Base-by-base conservation (phyloP, 2,329 filamentous ascomycete species). In the Metarhizium brunneum region DNA sequence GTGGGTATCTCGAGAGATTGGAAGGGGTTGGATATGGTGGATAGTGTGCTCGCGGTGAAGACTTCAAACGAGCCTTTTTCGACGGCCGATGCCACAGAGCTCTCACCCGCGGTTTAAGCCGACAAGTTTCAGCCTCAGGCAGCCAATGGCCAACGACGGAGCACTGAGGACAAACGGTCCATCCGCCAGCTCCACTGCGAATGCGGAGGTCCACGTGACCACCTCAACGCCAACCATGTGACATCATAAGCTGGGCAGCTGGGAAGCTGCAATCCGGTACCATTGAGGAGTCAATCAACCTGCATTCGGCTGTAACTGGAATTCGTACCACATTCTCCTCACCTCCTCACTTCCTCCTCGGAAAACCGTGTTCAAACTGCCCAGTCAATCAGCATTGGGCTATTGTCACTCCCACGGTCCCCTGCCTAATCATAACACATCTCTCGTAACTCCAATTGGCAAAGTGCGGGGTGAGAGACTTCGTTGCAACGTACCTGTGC, bases 31-130 rank as follows among this genome's bases (percentile, higher is more conserved):
- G 52, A 51, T 52, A 40, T 53, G 48, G 32, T 45, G 40, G 38
- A 47, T 47, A 51, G 47, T 20, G 25, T 38, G 47, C 43, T 53
- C 38, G 47, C 36, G 40, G 35, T 50, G 64, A 65, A 68, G 67
- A 66, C 67, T 66, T 61, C 64, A 63, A 65, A 69, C 68, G 71
- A 73, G 70, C 68, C 67, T 71, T 73, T 73, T 72, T 72, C 68
- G 64, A 64, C 59, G 53, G 57, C 60, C 60, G 57, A 58, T 54
- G 54, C 54, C 58, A 48, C 62, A 64, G 65, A 16, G 63, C 65
- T 67, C 63, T 52, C 59, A 54, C 58, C 57, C 64, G 62, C 64
- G 66, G 64, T 62, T 69, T 67, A 63, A 68, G 62, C 68, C 66
- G 47, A 51, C 16, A 14, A 25, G 10, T 58, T 38, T n/a, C 0